Percentiles rank a stretch among this genome's conserved stretches.
Evolutionary conservation across 2,329 filamentous ascomycete genomes (phyloP).

Genomic region (Sclerotinia borealis): DNA sequence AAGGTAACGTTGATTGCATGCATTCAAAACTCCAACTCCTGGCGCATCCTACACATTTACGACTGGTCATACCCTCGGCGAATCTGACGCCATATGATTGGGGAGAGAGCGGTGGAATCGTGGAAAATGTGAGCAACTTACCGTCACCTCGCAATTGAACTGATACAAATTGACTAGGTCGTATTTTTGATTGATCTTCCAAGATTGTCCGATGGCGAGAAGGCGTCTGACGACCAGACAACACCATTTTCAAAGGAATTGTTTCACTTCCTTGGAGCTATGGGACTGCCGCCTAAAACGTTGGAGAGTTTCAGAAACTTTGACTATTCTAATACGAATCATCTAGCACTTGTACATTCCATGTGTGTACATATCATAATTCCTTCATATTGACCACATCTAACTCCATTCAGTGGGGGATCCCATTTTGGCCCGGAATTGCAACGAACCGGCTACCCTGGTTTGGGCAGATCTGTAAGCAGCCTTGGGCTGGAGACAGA

Average conservation of each 20-base stretch:
- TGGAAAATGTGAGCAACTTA: constrained; percentile 66
- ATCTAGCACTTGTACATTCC: constrained; percentile 77
- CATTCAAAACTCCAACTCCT: constrained; percentile 91
- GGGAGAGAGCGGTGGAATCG: constrained; percentile 54
- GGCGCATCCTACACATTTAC: constrained; percentile 66
- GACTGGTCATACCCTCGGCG: constrained; percentile 79
- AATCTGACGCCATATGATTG: constrained; percentile 85
- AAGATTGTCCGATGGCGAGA: constrained; percentile 33
- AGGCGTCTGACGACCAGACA: constrained; percentile 19
- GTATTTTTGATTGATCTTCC: constrained; percentile 58
- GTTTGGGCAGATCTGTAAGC: constrained; percentile 62
- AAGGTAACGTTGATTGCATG: constrained; percentile 66
- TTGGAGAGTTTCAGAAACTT: constrained; percentile 66
- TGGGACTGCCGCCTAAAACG: constrained; percentile 54
- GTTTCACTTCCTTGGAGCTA: constrained; percentile 28
- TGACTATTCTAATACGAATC: constrained; percentile 69
- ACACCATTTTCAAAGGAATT: constrained; percentile 65
- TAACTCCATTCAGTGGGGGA: constrained; percentile 42
- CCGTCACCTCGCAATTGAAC: neutral
- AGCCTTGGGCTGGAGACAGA: constrained; percentile 54
- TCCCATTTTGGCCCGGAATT: constrained; percentile 45
- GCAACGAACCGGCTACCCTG: constrained; percentile 62
- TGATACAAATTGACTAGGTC: constrained; percentile 2
- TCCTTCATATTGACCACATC: neutral
- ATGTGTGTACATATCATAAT: constrained; percentile 51